Percentiles rank a stretch among this genome's conserved stretches.
Conservation (phyloP, 163 green algal genomes). For the Coccomyxa subellipsoidea region DNA sequence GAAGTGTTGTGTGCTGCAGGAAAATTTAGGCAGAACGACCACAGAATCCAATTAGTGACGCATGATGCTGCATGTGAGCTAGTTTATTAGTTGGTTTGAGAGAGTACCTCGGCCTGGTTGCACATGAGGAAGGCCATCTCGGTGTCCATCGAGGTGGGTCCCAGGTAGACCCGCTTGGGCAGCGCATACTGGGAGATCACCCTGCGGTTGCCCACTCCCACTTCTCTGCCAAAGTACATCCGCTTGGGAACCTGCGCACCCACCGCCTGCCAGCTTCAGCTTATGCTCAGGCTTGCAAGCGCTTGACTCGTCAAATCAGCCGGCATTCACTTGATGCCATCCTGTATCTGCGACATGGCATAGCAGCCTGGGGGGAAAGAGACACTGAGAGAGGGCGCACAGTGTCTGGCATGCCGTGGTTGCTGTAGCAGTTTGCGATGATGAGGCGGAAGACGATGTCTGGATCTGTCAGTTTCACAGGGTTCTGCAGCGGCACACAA, state of each 20-base stretch:
- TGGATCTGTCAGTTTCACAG: slow-evolving; percentile 49
- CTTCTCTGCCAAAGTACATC: slow-evolving; percentile 72
- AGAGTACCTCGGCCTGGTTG: slow-evolving; percentile 79
- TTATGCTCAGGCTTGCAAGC: slow-evolving; percentile 11
- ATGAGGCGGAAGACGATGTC: slow-evolving; percentile 59
- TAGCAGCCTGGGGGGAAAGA: not conserved
- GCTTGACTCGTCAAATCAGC: not conserved
- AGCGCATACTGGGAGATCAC: slow-evolving; percentile 60
- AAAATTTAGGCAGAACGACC: too few relatives aligned
- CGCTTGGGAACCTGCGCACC: slow-evolving; percentile 36
- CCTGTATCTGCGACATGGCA: not conserved
- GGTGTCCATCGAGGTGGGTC: slow-evolving; percentile 94
- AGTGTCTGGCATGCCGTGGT: slow-evolving; percentile 23
- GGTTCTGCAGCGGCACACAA: slow-evolving; percentile 12
- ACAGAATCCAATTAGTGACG: not conserved
- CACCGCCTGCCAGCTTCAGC: not conserved
- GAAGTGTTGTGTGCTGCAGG: too few relatives aligned
- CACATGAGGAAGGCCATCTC: slow-evolving; percentile 95
- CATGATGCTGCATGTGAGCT: too few relatives aligned
- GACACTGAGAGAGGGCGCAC: slow-evolving; percentile 2
- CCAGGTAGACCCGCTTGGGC: slow-evolving; percentile 79
- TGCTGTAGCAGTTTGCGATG: slow-evolving; percentile 18
- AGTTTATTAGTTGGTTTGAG: too few relatives aligned
- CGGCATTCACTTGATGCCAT: not conserved
- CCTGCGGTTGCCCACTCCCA: slow-evolving; percentile 44